Percentiles rank a stretch among this genome's conserved stretches.
phyloP scores from a whole-genome alignment of 805 yeast species.

The Henningerozyma blattae region DNA sequence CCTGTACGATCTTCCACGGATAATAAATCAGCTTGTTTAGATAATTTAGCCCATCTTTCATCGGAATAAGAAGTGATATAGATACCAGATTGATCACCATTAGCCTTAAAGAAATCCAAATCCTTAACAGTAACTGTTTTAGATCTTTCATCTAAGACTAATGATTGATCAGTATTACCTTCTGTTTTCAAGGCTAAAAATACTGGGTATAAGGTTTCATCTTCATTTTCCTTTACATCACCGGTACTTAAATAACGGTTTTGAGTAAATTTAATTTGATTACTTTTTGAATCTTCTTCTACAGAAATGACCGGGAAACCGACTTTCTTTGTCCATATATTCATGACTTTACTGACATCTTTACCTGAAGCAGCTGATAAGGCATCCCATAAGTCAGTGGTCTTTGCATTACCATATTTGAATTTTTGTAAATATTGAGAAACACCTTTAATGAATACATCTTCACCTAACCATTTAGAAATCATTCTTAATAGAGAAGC shows the following conservation, averaged over 20 bases:
- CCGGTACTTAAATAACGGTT: conserved; percentile 67
- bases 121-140: conserved; percentile 32
- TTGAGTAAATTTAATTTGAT: conserved; percentile 47
- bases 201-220: conserved; percentile 56
- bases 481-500: conserved; percentile 72
- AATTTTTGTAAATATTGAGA: conserved; percentile 65
- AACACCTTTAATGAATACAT: conserved; percentile 66
- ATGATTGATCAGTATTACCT: conserved; percentile 47
- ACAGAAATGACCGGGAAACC: conserved; percentile 70
- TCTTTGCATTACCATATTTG: conserved; percentile 65
- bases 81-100: conserved; percentile 64
- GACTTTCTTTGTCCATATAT: conserved; percentile 66
- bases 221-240: conserved; percentile 67
- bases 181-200: conserved; percentile 51
- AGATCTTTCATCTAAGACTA: conserved; percentile 41
- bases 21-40: conserved; percentile 42
- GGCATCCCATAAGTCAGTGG: conserved; percentile 69
- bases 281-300: conserved; percentile 34
- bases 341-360: conserved; percentile 63
- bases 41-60: conserved; percentile 58
- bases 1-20: conserved; percentile 72
- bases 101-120: conserved; percentile 49
- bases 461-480: conserved; percentile 69
- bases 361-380: conserved; percentile 58
- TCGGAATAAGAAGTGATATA: conserved; percentile 62